phyloP scores from a whole-genome alignment of 352 stramenopile genomes.

The Aphanomyces invadans region DNA sequence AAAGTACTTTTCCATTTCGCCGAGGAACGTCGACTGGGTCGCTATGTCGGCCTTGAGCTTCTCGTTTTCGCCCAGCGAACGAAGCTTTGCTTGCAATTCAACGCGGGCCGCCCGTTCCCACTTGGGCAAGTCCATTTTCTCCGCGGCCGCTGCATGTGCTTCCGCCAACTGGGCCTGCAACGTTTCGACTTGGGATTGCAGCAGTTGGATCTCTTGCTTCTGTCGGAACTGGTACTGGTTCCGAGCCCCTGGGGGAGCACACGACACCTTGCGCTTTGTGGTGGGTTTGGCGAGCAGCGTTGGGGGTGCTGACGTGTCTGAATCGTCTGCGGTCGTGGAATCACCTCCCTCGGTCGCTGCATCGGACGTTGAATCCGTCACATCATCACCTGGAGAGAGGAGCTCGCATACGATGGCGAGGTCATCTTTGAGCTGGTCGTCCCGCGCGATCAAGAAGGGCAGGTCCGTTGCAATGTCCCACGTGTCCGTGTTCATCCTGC shows the following conservation, averaged over 20 bases:
- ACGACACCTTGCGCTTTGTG: conserved; percentile 11
- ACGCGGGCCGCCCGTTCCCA: not conserved
- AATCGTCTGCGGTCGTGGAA: not conserved
- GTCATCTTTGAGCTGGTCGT: conserved; percentile 4
- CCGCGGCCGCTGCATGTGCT: not conserved
- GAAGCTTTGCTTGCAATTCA: conserved; percentile 8
- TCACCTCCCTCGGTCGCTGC: not conserved
- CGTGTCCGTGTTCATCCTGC: not conserved
- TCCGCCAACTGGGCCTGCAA: not conserved
- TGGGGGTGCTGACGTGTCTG: not conserved
- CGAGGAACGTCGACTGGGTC: conserved; percentile 3
- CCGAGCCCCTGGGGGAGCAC: not conserved
- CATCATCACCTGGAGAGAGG: not conserved
- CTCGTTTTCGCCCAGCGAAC: conserved; percentile 1
- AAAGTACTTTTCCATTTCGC: not conserved
- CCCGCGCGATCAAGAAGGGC: conserved; percentile 14
- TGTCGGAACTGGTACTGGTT: conserved; percentile 18
- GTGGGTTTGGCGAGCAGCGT: not conserved
- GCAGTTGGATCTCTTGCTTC: conserved; percentile 14
- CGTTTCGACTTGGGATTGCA: conserved; percentile 1
- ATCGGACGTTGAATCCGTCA: not conserved
- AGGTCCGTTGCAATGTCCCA: conserved; percentile 15
- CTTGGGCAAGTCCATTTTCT: not conserved
- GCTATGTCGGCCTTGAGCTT: conserved; percentile 3
- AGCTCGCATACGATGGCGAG: conserved; percentile 13